Evolutionary conservation across 257 asterid species (phyloP).

Genomic region (Petunia secreta): DNA sequence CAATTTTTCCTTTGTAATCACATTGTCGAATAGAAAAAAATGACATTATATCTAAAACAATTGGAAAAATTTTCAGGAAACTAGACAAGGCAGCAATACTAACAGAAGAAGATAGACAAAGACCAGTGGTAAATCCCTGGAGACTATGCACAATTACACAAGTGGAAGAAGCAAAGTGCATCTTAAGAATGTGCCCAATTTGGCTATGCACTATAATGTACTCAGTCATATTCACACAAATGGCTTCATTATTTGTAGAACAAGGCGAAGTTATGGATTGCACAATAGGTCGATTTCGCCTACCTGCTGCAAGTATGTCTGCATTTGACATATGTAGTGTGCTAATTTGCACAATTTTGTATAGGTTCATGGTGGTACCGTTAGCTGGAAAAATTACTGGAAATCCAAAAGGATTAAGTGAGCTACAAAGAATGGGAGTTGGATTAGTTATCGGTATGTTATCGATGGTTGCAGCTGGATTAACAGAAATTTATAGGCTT

Average conservation of each 20-base stretch:
- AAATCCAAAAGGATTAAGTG: conserved; percentile 62
- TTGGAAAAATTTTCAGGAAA: conserved; percentile 36
- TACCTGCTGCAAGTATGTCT: conserved; percentile 90
- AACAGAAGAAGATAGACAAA: conserved; percentile 43
- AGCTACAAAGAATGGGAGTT: conserved; percentile 86
- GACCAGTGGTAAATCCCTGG: conserved; percentile 47
- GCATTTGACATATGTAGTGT: conserved; percentile 75
- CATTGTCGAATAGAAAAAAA: not conserved
- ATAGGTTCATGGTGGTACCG: conserved; percentile 58
- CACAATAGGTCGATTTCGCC: conserved; percentile 45
- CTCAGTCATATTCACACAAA: conserved; percentile 78
- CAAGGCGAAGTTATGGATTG: conserved; percentile 71
- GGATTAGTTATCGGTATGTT: conserved; percentile 70
- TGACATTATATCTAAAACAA: not conserved
- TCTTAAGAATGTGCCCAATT: conserved; percentile 65
- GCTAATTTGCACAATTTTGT: conserved; percentile 60
- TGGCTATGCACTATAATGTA: conserved; percentile 85
- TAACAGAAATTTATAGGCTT: conserved; percentile 54
- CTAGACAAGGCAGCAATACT: conserved; percentile 67
- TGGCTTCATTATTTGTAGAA: conserved; percentile 85
- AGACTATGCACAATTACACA: conserved; percentile 76
- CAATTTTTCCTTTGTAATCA: not conserved
- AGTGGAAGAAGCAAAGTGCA: conserved; percentile 82
- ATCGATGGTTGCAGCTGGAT: conserved; percentile 69
- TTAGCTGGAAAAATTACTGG: conserved; percentile 44